Evolutionary conservation across 108 stramenopile genomes (phyloP).

Genomic region (Cylindrotheca closterium): DNA sequence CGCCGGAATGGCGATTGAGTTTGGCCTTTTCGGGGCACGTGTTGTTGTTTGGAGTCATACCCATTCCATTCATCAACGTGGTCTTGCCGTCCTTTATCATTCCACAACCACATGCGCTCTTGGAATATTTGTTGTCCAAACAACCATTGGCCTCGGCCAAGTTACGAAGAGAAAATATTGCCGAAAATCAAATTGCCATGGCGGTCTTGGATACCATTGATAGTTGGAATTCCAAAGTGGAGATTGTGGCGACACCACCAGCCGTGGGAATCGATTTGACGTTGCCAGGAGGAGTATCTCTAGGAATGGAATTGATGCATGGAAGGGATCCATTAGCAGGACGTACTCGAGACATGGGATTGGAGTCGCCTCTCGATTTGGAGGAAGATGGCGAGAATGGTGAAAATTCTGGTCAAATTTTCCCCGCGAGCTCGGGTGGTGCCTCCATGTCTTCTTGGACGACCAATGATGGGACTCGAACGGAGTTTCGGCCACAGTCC

Average conservation of each 20-base stretch:
- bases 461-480: slow-evolving; percentile 26
- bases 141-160: slow-evolving; percentile 83
- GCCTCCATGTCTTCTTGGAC: slow-evolving; percentile 73
- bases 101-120: slow-evolving; percentile 82
- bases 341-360: slow-evolving; percentile 18
- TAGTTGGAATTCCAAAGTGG: slow-evolving; percentile 60
- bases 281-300: slow-evolving; percentile 73
- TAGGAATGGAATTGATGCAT: slow-evolving; percentile 79
- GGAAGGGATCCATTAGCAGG: slow-evolving; percentile 66
- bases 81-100: slow-evolving; percentile 83
- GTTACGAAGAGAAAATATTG: slow-evolving; percentile 72
- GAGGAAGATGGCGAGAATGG: background rate
- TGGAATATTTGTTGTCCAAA: slow-evolving; percentile 65
- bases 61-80: slow-evolving; percentile 80
- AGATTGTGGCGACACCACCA: slow-evolving; percentile 80
- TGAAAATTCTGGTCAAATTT: background rate
- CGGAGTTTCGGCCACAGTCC: slow-evolving; percentile 11
- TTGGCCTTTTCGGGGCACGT: slow-evolving; percentile 82
- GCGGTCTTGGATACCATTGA: slow-evolving; percentile 65
- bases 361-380: background rate
- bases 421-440: background rate
- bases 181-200: slow-evolving; percentile 65
- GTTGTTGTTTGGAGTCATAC: slow-evolving; percentile 70
- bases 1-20: slow-evolving; percentile 70
- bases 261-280: slow-evolving; percentile 80